Base-by-base conservation (phyloP, 1,284 basidiomycete species). In the Ceratobasidium sp. region DNA sequence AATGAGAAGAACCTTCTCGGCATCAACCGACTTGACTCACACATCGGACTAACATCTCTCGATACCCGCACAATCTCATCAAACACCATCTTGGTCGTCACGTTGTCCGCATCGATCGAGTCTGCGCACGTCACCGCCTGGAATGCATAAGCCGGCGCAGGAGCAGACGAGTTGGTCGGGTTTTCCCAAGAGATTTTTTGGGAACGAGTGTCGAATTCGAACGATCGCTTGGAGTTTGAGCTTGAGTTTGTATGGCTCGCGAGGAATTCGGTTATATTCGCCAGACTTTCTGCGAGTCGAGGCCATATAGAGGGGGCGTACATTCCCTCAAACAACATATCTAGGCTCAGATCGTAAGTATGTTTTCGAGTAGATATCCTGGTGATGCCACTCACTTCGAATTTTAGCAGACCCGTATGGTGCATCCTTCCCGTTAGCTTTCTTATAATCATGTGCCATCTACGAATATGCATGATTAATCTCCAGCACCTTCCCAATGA, bases 101-200 rank as follows among this genome's bases (percentile, higher is more conserved):
- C 41, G 43, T 64, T 64, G 10, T 46, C 67, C 5, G 67, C 14
- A 48, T 73, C 57, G n/a, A 64, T 30, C 12, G 72, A 71, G 30
- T 73, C 72, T 2, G 57, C 71, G 48, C 72, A 73, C 32, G 72
- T 71, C 9, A 73, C 41, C n/a, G 71, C 70, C 9, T 58, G 50
- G 23, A 14, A 9, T 14, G 50, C 21, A 53, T 23, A 53, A 28
- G n/a, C 50, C 2, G 23, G 50, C 23, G 16, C 23, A 23, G 50
- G 50, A 14, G n/a, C 50, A 3, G 50, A 26, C n/a, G n/a, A 14
- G 23, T 21, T 62, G 5, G 60, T 23, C 10, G 57, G 32, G 3
- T n/a, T 34, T 36, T 57, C 30, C 6, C 53, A n/a, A n/a, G n/a
- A n/a, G n/a, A 53, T 26, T 5, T 5, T 26, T 50, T 6, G 23